Evolutionary conservation across 257 asterid genomes (phyloP).

Genomic region (Forsythia suspensa): DNA sequence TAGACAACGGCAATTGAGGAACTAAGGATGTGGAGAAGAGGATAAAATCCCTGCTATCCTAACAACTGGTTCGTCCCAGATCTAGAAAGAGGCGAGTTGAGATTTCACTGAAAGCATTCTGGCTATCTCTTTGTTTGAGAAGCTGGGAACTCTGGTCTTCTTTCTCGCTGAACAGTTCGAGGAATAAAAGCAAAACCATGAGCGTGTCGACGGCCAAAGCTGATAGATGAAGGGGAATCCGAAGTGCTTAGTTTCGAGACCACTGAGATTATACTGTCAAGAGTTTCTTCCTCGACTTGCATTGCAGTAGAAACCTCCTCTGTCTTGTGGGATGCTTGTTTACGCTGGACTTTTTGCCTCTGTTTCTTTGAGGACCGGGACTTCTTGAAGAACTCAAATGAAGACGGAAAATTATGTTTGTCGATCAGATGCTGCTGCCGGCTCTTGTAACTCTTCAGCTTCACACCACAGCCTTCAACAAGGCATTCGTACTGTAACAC

Average conservation of each 20-base stretch:
- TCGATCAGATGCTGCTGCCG: slow-evolving; percentile 89
- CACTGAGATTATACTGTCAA: slow-evolving; percentile 72
- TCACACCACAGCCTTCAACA: slow-evolving; percentile 86
- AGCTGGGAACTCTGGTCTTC: slow-evolving; percentile 32
- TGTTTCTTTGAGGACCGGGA: slow-evolving; percentile 79
- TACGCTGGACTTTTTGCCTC: slow-evolving; percentile 55
- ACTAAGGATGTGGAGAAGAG: not conserved
- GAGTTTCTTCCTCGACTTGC: slow-evolving; percentile 75
- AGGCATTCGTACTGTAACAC: slow-evolving; percentile 81
- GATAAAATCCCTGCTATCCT: not conserved
- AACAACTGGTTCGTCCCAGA: not conserved
- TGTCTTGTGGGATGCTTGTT: slow-evolving; percentile 31
- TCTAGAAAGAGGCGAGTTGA: too few relatives aligned
- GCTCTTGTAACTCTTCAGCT: slow-evolving; percentile 83
- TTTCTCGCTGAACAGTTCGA: slow-evolving; percentile 57
- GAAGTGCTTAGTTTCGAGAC: slow-evolving; percentile 82
- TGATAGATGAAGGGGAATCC: slow-evolving; percentile 73
- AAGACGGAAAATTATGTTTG: slow-evolving; percentile 80
- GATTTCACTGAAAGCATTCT: not conserved
- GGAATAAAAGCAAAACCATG: slow-evolving; percentile 78
- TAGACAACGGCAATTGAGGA: not conserved
- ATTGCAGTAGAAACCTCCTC: slow-evolving; percentile 52
- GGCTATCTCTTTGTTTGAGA: slow-evolving; percentile 21
- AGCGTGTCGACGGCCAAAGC: slow-evolving; percentile 75
- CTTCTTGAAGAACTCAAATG: slow-evolving; percentile 86